Conservation (phyloP, 2,329 filamentous ascomycete genomes). For the Calcarisporium arbuscula region DNA sequence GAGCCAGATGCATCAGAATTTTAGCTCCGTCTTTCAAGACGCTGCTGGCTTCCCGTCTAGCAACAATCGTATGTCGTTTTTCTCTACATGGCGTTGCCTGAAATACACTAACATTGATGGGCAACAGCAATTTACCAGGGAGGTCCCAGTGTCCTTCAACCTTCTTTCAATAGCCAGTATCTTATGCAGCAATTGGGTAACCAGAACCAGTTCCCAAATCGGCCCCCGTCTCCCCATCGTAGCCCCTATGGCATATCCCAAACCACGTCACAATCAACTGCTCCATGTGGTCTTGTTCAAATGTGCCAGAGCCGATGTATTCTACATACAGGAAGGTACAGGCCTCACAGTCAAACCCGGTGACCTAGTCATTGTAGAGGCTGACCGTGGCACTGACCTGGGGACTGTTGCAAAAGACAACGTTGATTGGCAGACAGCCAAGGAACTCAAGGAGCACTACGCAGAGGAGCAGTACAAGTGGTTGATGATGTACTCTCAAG, state of each 20-base stretch:
- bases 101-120: too few relatives aligned
- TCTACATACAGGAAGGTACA: slow-evolving; percentile 94
- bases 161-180: slow-evolving; percentile 32
- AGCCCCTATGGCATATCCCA: slow-evolving; percentile 55
- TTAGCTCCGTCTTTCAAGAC: slow-evolving; percentile 32
- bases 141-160: slow-evolving; percentile 13
- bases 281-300: slow-evolving; percentile 95
- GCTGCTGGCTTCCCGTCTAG: slow-evolving; percentile 27
- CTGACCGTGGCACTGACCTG: slow-evolving; percentile 90
- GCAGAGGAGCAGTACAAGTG: slow-evolving; percentile 95
- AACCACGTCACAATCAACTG: slow-evolving; percentile 59
- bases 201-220: slow-evolving; percentile 38
- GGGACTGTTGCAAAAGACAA: slow-evolving; percentile 88
- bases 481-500: slow-evolving; percentile 97
- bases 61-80: slow-evolving; percentile 33
- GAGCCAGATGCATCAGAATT: slow-evolving; percentile 36
- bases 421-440: slow-evolving; percentile 80
- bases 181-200: slow-evolving; percentile 40
- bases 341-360: slow-evolving; percentile 85
- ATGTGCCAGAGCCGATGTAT: slow-evolving; percentile 89
- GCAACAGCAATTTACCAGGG: too few relatives aligned
- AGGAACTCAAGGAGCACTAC: slow-evolving; percentile 84
- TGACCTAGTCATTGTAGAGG: slow-evolving; percentile 94
- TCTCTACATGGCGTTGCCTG: not conserved
- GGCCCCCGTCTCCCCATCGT: slow-evolving; percentile 55